These are phyloP conservation scores for Cladophialophora bantiana DNA, from an alignment of 2,329 filamentous ascomycete genomes.

Conservation along the genomic window DNA sequence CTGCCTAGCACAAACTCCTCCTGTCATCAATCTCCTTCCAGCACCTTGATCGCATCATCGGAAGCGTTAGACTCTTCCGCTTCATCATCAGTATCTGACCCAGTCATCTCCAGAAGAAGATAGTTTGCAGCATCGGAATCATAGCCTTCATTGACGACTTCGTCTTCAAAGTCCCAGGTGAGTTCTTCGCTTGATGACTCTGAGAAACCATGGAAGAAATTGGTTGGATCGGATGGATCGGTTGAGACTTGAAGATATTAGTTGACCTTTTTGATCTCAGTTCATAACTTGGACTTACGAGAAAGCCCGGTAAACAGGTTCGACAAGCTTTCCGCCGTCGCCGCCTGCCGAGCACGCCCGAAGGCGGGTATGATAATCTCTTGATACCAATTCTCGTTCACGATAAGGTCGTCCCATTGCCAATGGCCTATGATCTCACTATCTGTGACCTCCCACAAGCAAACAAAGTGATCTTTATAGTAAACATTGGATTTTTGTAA, in stretches of 20 bases:
- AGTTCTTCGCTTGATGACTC: neutral
- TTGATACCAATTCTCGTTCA: conserved; percentile 33
- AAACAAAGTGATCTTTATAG: conserved; percentile 35
- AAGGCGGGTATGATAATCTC: conserved; percentile 34
- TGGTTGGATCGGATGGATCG: neutral
- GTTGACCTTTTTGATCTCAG: conserved; percentile 7
- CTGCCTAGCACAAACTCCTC: no score
- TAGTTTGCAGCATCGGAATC: no score
- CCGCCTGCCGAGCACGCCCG: conserved; percentile 5
- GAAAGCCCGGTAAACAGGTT: conserved; percentile 11
- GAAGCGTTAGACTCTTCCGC: no score
- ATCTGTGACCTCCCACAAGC: conserved; percentile 35
- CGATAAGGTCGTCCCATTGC: conserved; percentile 28
- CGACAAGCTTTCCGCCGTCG: conserved; percentile 11
- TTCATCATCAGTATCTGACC: no score
- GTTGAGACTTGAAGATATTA: neutral
- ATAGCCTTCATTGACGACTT: no score
- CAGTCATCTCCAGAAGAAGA: no score
- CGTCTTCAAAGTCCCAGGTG: neutral
- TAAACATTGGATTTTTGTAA: conserved; percentile 24
- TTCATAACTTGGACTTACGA: conserved; percentile 15
- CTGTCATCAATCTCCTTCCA: no score
- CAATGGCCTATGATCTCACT: conserved; percentile 31
- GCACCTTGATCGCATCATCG: no score
- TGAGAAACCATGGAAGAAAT: neutral